phyloP scores from a whole-genome alignment of 345 rosid species.

The Citrus trifoliata region DNA sequence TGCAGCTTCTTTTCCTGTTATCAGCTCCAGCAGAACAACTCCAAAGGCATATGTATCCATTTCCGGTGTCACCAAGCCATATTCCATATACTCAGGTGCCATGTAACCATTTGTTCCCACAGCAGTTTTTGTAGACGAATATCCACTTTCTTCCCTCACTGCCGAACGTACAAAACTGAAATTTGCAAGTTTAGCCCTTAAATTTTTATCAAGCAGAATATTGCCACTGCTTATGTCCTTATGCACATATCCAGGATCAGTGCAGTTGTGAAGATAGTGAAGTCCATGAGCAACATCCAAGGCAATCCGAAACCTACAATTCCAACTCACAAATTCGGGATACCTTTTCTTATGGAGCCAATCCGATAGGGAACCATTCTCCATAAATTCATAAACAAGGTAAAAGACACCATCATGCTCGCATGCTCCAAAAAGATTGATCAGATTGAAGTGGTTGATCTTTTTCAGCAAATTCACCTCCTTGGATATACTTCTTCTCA shows the following conservation, averaged over 20 bases:
- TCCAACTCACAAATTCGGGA: conserved; percentile 24
- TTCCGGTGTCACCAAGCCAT: conserved; percentile 32
- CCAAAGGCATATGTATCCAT: conserved; percentile 48
- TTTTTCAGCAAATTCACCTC: conserved; percentile 39
- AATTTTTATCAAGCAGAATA: conserved; percentile 28
- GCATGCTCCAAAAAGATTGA: conserved; percentile 35
- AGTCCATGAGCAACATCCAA: conserved; percentile 46
- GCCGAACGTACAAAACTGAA: conserved; percentile 37
- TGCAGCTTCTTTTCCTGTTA: conserved; percentile 39
- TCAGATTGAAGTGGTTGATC: conserved; percentile 43
- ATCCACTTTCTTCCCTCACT: conserved; percentile 20
- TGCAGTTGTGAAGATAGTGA: conserved; percentile 47
- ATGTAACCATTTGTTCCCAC: conserved; percentile 36
- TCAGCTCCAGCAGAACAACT: conserved; percentile 39
- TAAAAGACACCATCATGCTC: conserved; percentile 28
- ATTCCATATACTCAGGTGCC: conserved; percentile 45
- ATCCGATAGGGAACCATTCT: conserved; percentile 37
- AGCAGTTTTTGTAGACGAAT: conserved; percentile 16
- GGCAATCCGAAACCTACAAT: conserved; percentile 37
- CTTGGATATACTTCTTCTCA: conserved; percentile 29
- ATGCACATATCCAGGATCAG: conserved; percentile 38
- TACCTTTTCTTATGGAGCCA: conserved; percentile 23
- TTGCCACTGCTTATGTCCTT: conserved; percentile 39
- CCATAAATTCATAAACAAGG: conserved; percentile 41
- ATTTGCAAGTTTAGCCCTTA: conserved; percentile 43